Base-by-base conservation (phyloP, 164 flowering plant species). In the Liriodendron chinense region DNA sequence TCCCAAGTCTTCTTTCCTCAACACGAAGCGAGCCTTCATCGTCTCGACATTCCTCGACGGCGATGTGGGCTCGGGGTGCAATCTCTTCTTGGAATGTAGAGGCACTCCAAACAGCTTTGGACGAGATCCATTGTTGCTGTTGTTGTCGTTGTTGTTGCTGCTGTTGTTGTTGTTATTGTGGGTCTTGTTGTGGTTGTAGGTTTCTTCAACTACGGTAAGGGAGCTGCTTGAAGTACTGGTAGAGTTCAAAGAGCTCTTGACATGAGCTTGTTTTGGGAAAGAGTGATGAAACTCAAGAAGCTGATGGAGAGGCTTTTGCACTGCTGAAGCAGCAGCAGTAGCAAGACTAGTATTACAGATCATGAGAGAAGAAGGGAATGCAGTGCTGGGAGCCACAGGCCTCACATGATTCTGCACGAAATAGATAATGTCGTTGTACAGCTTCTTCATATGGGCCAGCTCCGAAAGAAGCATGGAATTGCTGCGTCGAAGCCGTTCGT, bases 371-470 rank as follows among this genome's bases (percentile, higher is more conserved):
- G 87, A 83, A 21, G 87, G 80, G 77, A 78, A 88, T 12, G 85
- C 72, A 26, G 82, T 86, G 74, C 93, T 91, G 0, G 97, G 97
- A n/a, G 91, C 75, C 4, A 91, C 97, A 1, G 99, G 96, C 83
- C 87, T 92, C 16, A 96, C 97, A 78, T 96, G 97, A 77, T 93
- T 93, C 73, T 93, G 98, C 21, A 96, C 97, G 69, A 96, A 96
- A 78, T 93, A 96, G 67, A 96, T 92, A 53, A 96, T 93, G 76
- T 93, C 99, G 71, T 92, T 93, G 85, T 93, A 96, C 3, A 96
- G 95, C 82, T 91, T 96, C 74, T 78, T 86, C 98, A 96, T 93
- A 80, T 96, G 99, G 0, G 94, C 91, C 3, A 96, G 87, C 72
- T 96, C 99, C 1, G 97, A 89, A 83, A 92, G 84, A 0, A 96